These are phyloP conservation scores for Trichoderma hamatum DNA, from an alignment of 2,329 filamentous ascomycete species.

Conservation along the genomic window DNA sequence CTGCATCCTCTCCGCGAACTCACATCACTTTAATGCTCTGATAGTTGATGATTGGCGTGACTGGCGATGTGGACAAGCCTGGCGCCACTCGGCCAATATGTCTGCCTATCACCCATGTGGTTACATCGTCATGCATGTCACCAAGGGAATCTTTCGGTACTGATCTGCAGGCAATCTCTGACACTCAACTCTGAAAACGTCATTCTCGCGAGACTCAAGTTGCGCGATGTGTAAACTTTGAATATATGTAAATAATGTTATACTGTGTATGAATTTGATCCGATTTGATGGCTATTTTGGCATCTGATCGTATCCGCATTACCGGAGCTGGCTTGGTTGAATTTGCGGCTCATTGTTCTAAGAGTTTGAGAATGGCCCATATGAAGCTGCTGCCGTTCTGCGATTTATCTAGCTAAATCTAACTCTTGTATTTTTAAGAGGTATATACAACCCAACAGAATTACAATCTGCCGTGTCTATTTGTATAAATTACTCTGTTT, in stretches of 20 bases:
- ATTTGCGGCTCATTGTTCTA: background rate
- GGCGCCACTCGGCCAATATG: conserved; percentile 15
- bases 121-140: conserved; percentile 1
- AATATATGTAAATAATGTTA: background rate
- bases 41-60: background rate
- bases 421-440: background rate
- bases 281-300: background rate
- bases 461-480: background rate
- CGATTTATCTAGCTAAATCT: background rate
- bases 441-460: background rate
- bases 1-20: background rate
- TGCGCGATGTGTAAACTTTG: background rate
- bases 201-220: background rate
- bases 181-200: background rate
- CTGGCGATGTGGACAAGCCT: background rate
- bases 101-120: background rate
- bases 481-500: background rate
- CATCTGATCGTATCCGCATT: background rate
- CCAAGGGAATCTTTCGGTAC: background rate
- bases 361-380: background rate
- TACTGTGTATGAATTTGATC: background rate
- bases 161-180: background rate
- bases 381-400: background rate
- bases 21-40: background rate
- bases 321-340: background rate